These are phyloP conservation scores for Heterobasidion parviporum DNA, from an alignment of 1,284 basidiomycete genomes.

Conservation along the genomic window DNA sequence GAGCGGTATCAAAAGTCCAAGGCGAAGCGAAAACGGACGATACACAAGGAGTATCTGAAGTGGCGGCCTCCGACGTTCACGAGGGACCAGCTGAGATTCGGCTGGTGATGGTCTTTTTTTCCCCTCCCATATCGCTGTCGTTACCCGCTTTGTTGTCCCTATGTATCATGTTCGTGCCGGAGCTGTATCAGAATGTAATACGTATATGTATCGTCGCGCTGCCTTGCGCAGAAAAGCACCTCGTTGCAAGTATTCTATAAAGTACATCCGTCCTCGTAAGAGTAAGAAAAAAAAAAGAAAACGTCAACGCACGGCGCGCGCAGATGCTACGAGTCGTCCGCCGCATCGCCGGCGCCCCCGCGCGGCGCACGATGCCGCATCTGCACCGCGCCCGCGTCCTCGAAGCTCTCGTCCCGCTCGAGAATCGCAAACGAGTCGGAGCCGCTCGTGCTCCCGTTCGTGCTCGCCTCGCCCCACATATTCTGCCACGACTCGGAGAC, in stretches of 20 bases:
- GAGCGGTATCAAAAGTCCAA: constrained; percentile 85
- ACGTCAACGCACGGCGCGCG: neutral
- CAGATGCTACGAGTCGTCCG: neutral
- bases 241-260: neutral
- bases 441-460: neutral
- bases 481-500: too few relatives aligned
- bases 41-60: constrained; percentile 73
- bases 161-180: neutral
- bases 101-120: constrained; percentile 44
- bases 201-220: too few relatives aligned
- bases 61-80: constrained; percentile 97
- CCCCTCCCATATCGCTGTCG: neutral
- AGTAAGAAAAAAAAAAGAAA: neutral
- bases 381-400: constrained; percentile 16
- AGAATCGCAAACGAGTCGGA: constrained; percentile 11
- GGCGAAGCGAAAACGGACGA: constrained; percentile 74
- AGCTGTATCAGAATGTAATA: too few relatives aligned
- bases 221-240: too few relatives aligned
- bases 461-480: neutral
- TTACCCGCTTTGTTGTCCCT: neutral
- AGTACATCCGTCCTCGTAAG: neutral
- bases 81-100: constrained; percentile 83
- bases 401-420: constrained; percentile 24
- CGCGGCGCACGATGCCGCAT: constrained; percentile 8
- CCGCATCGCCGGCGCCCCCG: constrained; percentile 6